These are phyloP conservation scores for Ascocoryne sarcoides DNA, from an alignment of 2,329 filamentous ascomycete species.

Conservation along the genomic window DNA sequence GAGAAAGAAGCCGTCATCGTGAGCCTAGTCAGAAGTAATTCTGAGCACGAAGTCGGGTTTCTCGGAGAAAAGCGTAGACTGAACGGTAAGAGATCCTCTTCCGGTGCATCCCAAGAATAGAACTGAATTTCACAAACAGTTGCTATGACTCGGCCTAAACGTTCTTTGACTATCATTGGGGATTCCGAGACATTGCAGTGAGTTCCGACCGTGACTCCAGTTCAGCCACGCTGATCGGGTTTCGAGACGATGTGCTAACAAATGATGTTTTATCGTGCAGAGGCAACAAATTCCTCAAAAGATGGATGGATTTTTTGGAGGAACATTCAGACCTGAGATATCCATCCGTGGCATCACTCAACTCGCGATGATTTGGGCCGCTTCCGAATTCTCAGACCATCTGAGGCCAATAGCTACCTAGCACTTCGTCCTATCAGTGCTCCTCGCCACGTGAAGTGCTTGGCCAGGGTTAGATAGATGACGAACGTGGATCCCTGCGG, in stretches of 20 bases:
- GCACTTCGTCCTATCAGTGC: too few species aligned
- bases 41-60: constrained; percentile 82
- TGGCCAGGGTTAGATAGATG: too few species aligned
- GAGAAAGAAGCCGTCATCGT: constrained; percentile 95
- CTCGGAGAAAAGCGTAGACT: constrained; percentile 82
- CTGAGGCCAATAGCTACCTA: too few species aligned
- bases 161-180: constrained; percentile 83
- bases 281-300: constrained; percentile 75
- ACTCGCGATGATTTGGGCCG: constrained; percentile 11
- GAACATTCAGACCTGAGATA: constrained; percentile 86
- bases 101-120: not conserved
- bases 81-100: constrained; percentile 58
- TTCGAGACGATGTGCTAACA: constrained; percentile 20
- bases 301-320: constrained; percentile 87
- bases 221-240: not conserved
- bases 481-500: constrained; percentile 14
- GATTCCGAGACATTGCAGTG: constrained; percentile 88
- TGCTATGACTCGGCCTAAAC: constrained; percentile 90
- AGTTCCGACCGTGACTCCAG: constrained; percentile 33
- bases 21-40: constrained; percentile 87
- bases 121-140: constrained; percentile 44
- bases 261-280: constrained; percentile 36
- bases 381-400: too few species aligned
- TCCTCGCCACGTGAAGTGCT: too few species aligned
- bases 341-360: constrained; percentile 48